Conservation (phyloP, 345 rosid species). For the Moricandia moricandioides region DNA sequence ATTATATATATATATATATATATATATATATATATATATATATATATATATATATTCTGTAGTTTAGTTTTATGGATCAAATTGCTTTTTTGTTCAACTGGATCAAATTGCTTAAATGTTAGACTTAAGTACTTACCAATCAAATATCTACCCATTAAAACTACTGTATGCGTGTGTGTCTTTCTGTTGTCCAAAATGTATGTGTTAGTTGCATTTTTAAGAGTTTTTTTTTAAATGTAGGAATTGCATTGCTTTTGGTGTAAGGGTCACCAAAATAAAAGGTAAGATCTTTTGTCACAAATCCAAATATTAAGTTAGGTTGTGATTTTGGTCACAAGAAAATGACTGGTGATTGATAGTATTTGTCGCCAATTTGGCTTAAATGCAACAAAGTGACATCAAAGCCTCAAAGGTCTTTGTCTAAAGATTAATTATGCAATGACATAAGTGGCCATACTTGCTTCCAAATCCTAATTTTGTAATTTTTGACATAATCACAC, state of each 20-base stretch:
- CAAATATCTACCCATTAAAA: neutral
- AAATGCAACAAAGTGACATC: conserved; percentile 20
- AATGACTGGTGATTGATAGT: neutral
- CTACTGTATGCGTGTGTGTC: neutral
- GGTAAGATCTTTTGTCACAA: neutral
- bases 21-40: too few relatives aligned
- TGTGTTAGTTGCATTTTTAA: too few relatives aligned
- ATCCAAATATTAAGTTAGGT: neutral
- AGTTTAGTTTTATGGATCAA: neutral
- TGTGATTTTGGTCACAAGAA: neutral
- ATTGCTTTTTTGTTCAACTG: neutral
- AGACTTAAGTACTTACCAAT: neutral
- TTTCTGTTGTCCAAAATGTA: neutral
- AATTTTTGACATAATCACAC: conserved; percentile 5
- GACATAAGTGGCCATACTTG: conserved; percentile 11
- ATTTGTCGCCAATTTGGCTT: conserved; percentile 15
- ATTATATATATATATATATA: too few relatives aligned
- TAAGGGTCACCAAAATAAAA: neutral
- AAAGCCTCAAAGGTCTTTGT: neutral
- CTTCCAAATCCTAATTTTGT: neutral
- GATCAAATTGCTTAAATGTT: neutral
- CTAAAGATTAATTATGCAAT: conserved; percentile 7
- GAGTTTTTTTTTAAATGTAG: neutral
- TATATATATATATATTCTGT: too few relatives aligned
- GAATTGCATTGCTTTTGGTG: neutral